Conservation (phyloP, 306 rosid species). For the Datisca glomerata region DNA sequence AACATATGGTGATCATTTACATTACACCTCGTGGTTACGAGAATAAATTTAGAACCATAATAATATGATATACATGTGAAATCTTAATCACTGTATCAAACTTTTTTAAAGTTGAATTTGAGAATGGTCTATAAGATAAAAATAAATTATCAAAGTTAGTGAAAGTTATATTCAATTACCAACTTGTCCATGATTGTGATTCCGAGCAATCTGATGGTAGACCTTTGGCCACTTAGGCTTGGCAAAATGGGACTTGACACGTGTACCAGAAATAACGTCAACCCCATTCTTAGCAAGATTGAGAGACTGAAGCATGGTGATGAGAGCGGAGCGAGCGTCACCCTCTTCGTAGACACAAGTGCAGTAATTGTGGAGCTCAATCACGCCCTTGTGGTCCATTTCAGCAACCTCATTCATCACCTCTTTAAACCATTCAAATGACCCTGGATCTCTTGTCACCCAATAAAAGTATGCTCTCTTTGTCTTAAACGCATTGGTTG, state of each 20-base stretch:
- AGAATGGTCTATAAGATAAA: no score
- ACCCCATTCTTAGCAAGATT: conserved; percentile 58
- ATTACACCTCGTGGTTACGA: no score
- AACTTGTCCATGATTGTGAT: conserved; percentile 8
- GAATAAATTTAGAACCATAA: no score
- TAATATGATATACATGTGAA: no score
- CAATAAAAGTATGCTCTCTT: conserved; percentile 59
- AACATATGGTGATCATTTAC: no score
- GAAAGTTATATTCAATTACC: conserved; percentile 24
- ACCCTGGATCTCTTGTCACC: conserved; percentile 63
- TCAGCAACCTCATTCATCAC: conserved; percentile 69
- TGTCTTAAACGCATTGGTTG: conserved; percentile 12
- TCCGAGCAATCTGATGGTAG: conserved; percentile 15
- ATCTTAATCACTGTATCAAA: no score
- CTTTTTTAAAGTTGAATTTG: no score
- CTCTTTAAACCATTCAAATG: conserved; percentile 79
- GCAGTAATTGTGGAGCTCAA: conserved; percentile 63
- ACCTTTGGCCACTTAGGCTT: conserved; percentile 84
- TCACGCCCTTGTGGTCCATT: conserved; percentile 33
- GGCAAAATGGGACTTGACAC: conserved; percentile 78
- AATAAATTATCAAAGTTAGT: neutral
- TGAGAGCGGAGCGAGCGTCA: conserved; percentile 53
- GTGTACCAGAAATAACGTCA: conserved; percentile 55
- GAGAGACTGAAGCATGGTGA: conserved; percentile 52
- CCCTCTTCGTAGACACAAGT: conserved; percentile 62